Evolutionary conservation across 1,139 yeast species (phyloP).

Genomic region (Lipomyces yarrowii): DNA sequence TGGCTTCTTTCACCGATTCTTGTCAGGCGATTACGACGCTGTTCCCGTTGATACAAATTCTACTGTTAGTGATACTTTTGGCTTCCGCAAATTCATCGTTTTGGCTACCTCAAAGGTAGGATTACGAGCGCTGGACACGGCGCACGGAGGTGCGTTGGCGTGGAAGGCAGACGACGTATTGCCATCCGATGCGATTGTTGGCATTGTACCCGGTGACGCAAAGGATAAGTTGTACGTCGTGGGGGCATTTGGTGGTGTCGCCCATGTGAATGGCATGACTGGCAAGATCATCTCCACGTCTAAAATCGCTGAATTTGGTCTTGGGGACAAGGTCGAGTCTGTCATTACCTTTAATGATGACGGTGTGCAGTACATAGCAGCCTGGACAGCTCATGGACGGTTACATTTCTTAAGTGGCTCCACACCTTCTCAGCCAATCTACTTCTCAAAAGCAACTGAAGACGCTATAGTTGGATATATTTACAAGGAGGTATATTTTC

Average conservation of each 20-base stretch:
- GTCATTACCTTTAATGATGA: slow-evolving; percentile 18
- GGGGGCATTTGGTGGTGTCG: slow-evolving; percentile 24
- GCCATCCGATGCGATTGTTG: slow-evolving; percentile 31
- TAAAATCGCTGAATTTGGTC: slow-evolving; percentile 6
- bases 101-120: slow-evolving; percentile 50
- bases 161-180: slow-evolving; percentile 48
- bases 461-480: slow-evolving; percentile 35
- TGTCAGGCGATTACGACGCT: slow-evolving; percentile 31
- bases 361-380: slow-evolving; percentile 21
- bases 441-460: slow-evolving; percentile 29
- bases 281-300: slow-evolving; percentile 3
- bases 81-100: slow-evolving; percentile 53
- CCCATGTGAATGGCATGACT: slow-evolving; percentile 13
- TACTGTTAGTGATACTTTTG: slow-evolving; percentile 46
- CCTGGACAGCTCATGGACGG: slow-evolving; percentile 32
- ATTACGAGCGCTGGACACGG: slow-evolving; percentile 51
- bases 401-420: slow-evolving; percentile 13
- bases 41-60: slow-evolving; percentile 19
- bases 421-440: slow-evolving; percentile 32
- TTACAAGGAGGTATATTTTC: slow-evolving; percentile 13
- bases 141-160: slow-evolving; percentile 42
- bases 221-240: slow-evolving; percentile 33
- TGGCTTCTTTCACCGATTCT: slow-evolving; percentile 28
- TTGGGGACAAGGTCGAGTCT: slow-evolving; percentile 25
- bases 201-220: slow-evolving; percentile 35